phyloP scores from a whole-genome alignment of 768 basidiomycete species.

The Hydnomerulius pinastri region DNA sequence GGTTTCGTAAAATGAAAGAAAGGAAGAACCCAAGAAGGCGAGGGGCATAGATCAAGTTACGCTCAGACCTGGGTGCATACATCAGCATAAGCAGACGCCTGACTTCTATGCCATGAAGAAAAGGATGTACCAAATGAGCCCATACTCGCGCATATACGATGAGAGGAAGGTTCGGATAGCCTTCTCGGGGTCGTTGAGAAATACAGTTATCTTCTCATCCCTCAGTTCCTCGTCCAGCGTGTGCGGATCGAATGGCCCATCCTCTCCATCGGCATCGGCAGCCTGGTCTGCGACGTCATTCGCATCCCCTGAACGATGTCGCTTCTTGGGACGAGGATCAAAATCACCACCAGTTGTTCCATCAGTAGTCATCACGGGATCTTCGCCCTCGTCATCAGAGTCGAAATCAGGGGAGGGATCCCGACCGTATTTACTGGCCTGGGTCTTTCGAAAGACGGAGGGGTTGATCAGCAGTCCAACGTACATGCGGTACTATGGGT shows the following conservation, averaged over 20 bases:
- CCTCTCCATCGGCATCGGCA: constrained; percentile 35
- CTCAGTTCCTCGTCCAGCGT: constrained; percentile 34
- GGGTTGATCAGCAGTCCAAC: constrained; percentile 56
- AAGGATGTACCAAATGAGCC: constrained; percentile 62
- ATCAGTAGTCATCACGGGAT: constrained; percentile 11
- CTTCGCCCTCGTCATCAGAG: constrained; percentile 29
- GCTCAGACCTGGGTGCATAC: constrained; percentile 41
- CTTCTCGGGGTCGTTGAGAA: constrained; percentile 63
- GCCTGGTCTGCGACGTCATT: constrained; percentile 15
- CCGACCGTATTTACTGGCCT: constrained; percentile 27
- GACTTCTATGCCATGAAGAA: background rate
- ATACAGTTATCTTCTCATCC: constrained; percentile 48
- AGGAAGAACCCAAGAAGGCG: constrained; percentile 62
- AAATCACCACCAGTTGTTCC: background rate
- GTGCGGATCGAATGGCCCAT: constrained; percentile 39
- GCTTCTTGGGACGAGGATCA: constrained; percentile 22
- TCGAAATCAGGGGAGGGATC: constrained; percentile 39
- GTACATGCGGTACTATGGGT: constrained; percentile 58
- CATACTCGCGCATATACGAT: constrained; percentile 65
- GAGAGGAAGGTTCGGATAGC: constrained; percentile 67
- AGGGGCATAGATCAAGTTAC: constrained; percentile 51
- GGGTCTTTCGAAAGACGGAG: constrained; percentile 35
- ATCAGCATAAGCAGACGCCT: constrained; percentile 1
- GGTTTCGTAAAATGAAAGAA: constrained; percentile 57
- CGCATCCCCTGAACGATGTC: constrained; percentile 21